Conservation (phyloP, 768 basidiomycete species). For the Ramaria sp. region DNA sequence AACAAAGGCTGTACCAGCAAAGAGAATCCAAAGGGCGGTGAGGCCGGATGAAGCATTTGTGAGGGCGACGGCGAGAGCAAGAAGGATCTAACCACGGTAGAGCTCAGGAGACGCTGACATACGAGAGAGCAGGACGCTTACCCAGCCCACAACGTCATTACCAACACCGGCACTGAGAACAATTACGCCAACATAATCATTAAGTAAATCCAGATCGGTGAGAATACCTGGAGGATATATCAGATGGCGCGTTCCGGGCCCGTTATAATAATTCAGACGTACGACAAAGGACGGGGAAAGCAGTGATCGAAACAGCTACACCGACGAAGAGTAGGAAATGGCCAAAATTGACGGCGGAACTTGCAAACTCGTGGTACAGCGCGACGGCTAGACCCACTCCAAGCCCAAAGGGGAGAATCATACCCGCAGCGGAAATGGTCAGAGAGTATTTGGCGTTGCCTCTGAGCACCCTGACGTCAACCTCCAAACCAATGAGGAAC, state of each 20-base stretch:
- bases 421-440: slow-evolving; percentile 53
- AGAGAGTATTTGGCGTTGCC: slow-evolving; percentile 49
- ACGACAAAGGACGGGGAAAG: slow-evolving; percentile 75
- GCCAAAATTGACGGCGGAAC: slow-evolving; percentile 49
- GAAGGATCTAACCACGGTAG: slow-evolving; percentile 61
- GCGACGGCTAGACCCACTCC: slow-evolving; percentile 69
- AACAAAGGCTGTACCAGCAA: slow-evolving; percentile 54
- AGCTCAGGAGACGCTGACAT: slow-evolving; percentile 11
- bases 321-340: slow-evolving; percentile 81
- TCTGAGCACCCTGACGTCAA: slow-evolving; percentile 60
- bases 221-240: slow-evolving; percentile 44
- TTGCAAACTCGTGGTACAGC: slow-evolving; percentile 59
- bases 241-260: neutral
- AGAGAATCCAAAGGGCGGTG: slow-evolving; percentile 69
- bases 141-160: slow-evolving; percentile 42
- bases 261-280: slow-evolving; percentile 1
- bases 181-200: slow-evolving; percentile 77
- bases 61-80: slow-evolving; percentile 76
- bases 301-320: slow-evolving; percentile 72
- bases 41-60: slow-evolving; percentile 68
- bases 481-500: slow-evolving; percentile 78
- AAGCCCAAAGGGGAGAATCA: slow-evolving; percentile 68
- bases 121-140: neutral
- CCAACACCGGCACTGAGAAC: slow-evolving; percentile 77
- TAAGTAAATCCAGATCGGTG: slow-evolving; percentile 69